Evolutionary conservation across 2,329 filamentous ascomycete species (phyloP).

Genomic region (Mariannaea sp.): DNA sequence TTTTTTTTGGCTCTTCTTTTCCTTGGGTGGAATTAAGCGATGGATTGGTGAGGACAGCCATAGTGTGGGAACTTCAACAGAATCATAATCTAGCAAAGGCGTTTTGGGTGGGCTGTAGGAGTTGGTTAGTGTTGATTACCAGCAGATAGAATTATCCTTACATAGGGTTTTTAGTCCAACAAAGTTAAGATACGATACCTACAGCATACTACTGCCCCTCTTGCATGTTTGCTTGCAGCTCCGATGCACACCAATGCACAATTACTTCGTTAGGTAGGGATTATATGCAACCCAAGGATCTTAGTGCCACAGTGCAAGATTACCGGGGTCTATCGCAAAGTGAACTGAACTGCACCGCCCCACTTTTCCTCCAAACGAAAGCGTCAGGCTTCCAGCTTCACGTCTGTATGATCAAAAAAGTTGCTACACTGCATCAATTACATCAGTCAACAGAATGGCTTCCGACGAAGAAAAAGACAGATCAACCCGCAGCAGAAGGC

Average conservation of each 20-base stretch:
- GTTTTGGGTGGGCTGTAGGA: slow-evolving; percentile 1
- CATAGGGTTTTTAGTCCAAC: slow-evolving; percentile 11
- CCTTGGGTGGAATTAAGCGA: slow-evolving; percentile 6
- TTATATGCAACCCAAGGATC: no score
- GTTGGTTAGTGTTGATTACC: slow-evolving; percentile 8
- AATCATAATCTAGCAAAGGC: slow-evolving; percentile 6
- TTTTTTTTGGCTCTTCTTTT: neutral
- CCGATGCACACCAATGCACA: no score
- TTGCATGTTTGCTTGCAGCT: slow-evolving; percentile 13
- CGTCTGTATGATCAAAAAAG: neutral
- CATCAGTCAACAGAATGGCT: slow-evolving; percentile 32
- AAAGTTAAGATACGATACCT: no score
- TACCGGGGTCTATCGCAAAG: no score
- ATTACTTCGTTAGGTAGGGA: no score
- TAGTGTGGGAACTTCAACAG: slow-evolving; percentile 9
- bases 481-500: slow-evolving; percentile 22
- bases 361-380: slow-evolving; percentile 10
- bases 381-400: slow-evolving; percentile 1
- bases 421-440: no score
- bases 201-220: slow-evolving; percentile 1
- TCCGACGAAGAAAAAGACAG: slow-evolving; percentile 32
- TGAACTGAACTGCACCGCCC: slow-evolving; percentile 1
- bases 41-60: neutral
- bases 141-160: slow-evolving; percentile 20
- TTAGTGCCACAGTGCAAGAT: slow-evolving; percentile 12